Evolutionary conservation across 1,139 yeast species (phyloP), one percentile per base, ranked within the genome.

Genomic region (Kluyveromyces marxianus): DNA sequence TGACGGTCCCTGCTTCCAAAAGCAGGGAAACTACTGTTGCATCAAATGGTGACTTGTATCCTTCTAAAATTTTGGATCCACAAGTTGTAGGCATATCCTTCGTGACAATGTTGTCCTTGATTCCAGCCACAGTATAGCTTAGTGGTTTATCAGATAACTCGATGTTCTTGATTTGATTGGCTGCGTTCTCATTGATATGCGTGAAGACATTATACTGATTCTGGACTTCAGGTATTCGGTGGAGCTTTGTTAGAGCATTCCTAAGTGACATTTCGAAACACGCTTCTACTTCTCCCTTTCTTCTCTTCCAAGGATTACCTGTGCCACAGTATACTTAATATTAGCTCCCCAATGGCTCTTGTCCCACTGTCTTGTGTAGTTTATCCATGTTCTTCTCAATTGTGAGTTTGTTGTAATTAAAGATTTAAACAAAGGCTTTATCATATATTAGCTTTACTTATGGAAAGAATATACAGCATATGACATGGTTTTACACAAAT

Each of bases 51-150:
- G 95, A 81, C 7, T 58, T 59, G 59, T 84, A 92, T 36, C 69
- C 69, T 4, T 59, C 50, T 4, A 89, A 69, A 41, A 83, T 76
- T 40, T 67, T 63, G 0, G 97, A 89, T 0, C 82, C 84, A 56
- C 96, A 83, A 0, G 96, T 84, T 0, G 96, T 86, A 3, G 81
- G 76, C 40, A 73, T 72, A 8, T 73, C 72, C 8, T 64, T 68
- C 0, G 96, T 83, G 39, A 78, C 77, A 45, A 89, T 82, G 60
- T 88, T 89, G 63, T 90, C 97, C 58, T 92, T 92, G 29, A 82
- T 63, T 0, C 80, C 84, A 26, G 69, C 63, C 1, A 66, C 59
- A 34, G 38, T 49, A 39, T 45, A 44, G 25, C 44, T 39, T 29
- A 53, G 44, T 24, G 50, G 53, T 29, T 37, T 40, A 2, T 39